phyloP scores from a whole-genome alignment of 2,329 filamentous ascomycete genomes.

The Dactylella cylindrospora region DNA sequence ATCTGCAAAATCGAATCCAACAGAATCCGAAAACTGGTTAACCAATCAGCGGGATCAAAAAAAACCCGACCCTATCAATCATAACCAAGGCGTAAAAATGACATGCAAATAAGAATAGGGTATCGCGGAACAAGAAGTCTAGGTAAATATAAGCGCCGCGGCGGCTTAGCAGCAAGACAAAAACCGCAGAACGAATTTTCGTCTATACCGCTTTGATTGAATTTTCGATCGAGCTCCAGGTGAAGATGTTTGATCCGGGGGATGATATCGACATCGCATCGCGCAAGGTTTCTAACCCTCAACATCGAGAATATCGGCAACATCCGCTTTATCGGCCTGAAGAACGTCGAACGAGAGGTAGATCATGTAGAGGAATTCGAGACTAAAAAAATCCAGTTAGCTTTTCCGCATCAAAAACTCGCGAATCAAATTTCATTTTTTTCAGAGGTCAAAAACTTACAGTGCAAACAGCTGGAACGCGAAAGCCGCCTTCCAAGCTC shows the following conservation, averaged over 20 bases:
- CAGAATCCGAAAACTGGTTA: neutral
- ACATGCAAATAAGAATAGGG: neutral
- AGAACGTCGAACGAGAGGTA: constrained; percentile 38
- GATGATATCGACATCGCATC: constrained; percentile 1
- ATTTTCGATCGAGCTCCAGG: too few relatives aligned
- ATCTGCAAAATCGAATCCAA: neutral
- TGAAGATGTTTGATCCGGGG: too few relatives aligned
- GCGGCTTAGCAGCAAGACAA: too few relatives aligned
- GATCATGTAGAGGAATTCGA: constrained; percentile 38
- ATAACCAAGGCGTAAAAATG: too few relatives aligned
- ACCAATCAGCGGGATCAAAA: neutral
- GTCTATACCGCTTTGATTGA: neutral
- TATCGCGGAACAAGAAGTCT: constrained; percentile 9
- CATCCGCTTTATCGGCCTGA: constrained; percentile 21
- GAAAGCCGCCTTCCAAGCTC: constrained; percentile 41
- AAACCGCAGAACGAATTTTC: neutral
- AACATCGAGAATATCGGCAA: constrained; percentile 29
- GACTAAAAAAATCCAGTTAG: neutral
- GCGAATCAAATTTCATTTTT: too few relatives aligned
- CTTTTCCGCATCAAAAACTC: too few relatives aligned
- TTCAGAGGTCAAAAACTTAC: too few relatives aligned
- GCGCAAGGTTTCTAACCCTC: constrained; percentile 32
- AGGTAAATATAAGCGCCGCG: constrained; percentile 1
- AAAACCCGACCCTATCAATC: too few relatives aligned
- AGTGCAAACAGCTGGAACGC: constrained; percentile 36